Percentiles rank a stretch among this genome's conserved stretches.
These are phyloP conservation scores for Avena sativa DNA, from an alignment of 176 grass and related monocot genomes.

Conservation along the genomic window DNA sequence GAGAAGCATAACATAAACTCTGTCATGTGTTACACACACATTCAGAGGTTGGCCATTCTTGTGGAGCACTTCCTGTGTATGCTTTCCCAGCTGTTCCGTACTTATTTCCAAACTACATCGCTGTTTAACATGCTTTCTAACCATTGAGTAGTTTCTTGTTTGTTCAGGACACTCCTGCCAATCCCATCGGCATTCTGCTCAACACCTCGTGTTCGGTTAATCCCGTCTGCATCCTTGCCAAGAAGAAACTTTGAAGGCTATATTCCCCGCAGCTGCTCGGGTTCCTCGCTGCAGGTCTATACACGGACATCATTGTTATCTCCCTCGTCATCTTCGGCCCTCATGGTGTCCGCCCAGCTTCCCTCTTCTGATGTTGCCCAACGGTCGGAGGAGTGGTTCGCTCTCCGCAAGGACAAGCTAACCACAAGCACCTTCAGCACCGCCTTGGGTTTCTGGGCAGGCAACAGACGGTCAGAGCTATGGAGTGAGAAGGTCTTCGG, in stretches of 20 bases:
- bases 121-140: conserved; percentile 50
- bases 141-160: conserved; percentile 61
- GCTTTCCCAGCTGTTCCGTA: conserved; percentile 27
- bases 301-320: conserved; percentile 46
- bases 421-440: conserved; percentile 99
- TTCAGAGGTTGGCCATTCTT: conserved; percentile 51
- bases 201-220: conserved; percentile 33
- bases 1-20: conserved; percentile 37
- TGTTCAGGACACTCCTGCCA: conserved; percentile 58
- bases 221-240: conserved; percentile 50
- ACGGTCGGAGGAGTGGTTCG: conserved; percentile 96
- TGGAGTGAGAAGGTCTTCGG: conserved; percentile 94
- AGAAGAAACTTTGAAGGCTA: conserved; percentile 74
- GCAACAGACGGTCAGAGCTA: conserved; percentile 75
- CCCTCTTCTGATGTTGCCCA: conserved; percentile 68
- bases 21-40: conserved; percentile 32
- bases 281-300: conserved; percentile 56
- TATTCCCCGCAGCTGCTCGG: conserved; percentile 74
- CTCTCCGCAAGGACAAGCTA: conserved; percentile 94
- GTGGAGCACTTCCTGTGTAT: conserved; percentile 41
- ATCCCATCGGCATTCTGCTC: conserved; percentile 37
- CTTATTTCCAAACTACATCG: conserved; percentile 13
- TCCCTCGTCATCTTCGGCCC: conserved; percentile 49
- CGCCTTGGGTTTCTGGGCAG: conserved; percentile 85
- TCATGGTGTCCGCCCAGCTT: conserved; percentile 61